These are phyloP conservation scores for Phytopythium delawarense DNA, from an alignment of 352 stramenopile species.

Conservation along the genomic window DNA sequence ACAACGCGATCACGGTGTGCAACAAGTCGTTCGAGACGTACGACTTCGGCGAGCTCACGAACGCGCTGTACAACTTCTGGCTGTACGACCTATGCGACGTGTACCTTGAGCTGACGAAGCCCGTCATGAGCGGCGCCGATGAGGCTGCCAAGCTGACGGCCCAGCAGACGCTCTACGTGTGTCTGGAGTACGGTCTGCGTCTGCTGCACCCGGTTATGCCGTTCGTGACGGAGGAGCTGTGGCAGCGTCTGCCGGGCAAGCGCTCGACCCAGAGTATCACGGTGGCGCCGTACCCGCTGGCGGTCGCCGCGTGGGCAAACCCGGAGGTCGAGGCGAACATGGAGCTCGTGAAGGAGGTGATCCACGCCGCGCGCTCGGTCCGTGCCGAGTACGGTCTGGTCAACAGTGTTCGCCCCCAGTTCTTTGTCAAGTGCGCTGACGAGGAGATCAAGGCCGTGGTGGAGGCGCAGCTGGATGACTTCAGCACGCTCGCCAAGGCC, in stretches of 20 bases:
- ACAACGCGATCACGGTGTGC: slow-evolving; percentile 64
- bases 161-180: slow-evolving; percentile 84
- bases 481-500: slow-evolving; percentile 93
- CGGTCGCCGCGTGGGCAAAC: slow-evolving; percentile 84
- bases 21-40: slow-evolving; percentile 90
- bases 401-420: slow-evolving; percentile 74
- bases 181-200: slow-evolving; percentile 77
- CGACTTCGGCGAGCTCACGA: slow-evolving; percentile 95
- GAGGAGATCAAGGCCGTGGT: slow-evolving; percentile 68
- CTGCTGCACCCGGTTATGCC: slow-evolving; percentile 98
- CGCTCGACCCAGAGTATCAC: slow-evolving; percentile 69
- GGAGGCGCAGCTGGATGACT: slow-evolving; percentile 90
- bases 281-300: slow-evolving; percentile 73
- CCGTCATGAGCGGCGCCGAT: slow-evolving; percentile 88
- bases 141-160: slow-evolving; percentile 67
- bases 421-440: slow-evolving; percentile 90
- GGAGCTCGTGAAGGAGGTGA: slow-evolving; percentile 92
- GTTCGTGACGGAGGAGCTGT: slow-evolving; percentile 96
- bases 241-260: slow-evolving; percentile 80
- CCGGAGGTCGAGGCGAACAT: slow-evolving; percentile 89
- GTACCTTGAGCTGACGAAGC: slow-evolving; percentile 99
- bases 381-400: slow-evolving; percentile 81
- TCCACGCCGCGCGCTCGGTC: slow-evolving; percentile 95
- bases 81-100: slow-evolving; percentile 99
- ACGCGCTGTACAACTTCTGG: slow-evolving; percentile 96